Base-by-base conservation (phyloP, 331 rosid species). In the Telfairia occidentalis region DNA sequence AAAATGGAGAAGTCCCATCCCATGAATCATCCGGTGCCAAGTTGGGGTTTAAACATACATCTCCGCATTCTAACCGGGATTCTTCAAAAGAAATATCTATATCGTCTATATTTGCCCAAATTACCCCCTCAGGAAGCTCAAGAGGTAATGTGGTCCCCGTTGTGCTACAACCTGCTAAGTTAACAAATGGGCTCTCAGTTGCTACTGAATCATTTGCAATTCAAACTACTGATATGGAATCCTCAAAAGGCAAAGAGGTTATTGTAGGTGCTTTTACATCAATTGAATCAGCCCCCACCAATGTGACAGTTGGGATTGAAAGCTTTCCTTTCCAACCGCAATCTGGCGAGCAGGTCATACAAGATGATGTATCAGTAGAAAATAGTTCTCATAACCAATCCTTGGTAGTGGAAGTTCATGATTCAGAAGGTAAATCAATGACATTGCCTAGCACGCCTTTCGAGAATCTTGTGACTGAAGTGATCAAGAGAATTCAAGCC, bases 71-170 rank as follows among this genome's bases (percentile, higher is more conserved):
- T 26, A 74, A 38, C 52, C 72, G 13, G 15, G 61, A 34, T 15
- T 42, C 79, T 38, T 74, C 83, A n/a, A 71, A 82, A 24, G 71
- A 76, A 74, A 75, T 76, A 73, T 88, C 54, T 71, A 77, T 79
- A 61, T 64, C 83, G 12, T 71, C 84, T 46, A 83, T 69, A 75
- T 75, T 83, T 57, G 79, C 84, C 37, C 77, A 78, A 71, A 78
- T 83, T 74, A 75, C 82, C 69, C 79, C 77, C 61, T 82, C 76
- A 19, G 79, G 81, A 81, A 13, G 83, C 67, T 52, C 83, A 11
- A 79, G 87, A 82, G 90, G 84, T 70, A 87, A 77, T 40, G 12
- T 83, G 57, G 85, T 83, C 48, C 96, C 98, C 61, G 86, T 84
- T 40, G 64, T 82, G 40, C 87, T 89, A 59, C 83, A 84, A 77